Conservation (phyloP, 768 basidiomycete species). For the Tremella yokohamensis region DNA sequence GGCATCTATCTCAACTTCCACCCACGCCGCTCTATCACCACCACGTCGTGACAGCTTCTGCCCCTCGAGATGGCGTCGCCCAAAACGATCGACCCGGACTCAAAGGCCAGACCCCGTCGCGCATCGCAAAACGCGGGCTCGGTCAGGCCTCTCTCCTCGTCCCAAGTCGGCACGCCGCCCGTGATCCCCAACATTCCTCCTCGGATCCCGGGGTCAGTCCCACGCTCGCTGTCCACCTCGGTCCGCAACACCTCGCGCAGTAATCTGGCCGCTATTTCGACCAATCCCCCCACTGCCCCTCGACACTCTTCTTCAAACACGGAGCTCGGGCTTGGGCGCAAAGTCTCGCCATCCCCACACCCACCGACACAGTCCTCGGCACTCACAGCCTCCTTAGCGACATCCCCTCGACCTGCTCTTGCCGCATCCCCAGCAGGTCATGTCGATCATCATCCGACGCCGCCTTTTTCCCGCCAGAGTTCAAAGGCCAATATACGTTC, state of each 20-base stretch:
- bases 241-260: neutral
- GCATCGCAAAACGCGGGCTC: neutral
- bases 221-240: constrained; percentile 4
- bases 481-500: neutral
- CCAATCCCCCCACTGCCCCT: neutral
- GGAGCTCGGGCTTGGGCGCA: neutral
- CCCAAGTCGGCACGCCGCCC: neutral
- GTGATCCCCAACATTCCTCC: constrained; percentile 3
- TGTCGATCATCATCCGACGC: neutral
- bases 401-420: neutral
- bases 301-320: neutral
- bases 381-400: neutral
- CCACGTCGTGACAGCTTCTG: neutral
- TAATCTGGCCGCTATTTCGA: neutral
- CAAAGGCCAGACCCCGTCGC: neutral
- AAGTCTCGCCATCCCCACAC: neutral
- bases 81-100: neutral
- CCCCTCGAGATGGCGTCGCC: neutral
- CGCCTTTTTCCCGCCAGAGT: neutral
- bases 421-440: neutral
- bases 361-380: neutral
- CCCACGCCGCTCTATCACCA: neutral
- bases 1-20: neutral
- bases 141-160: neutral
- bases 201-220: neutral